phyloP scores from a whole-genome alignment of 2,329 filamentous ascomycete genomes.

The Botryotinia convoluta region DNA sequence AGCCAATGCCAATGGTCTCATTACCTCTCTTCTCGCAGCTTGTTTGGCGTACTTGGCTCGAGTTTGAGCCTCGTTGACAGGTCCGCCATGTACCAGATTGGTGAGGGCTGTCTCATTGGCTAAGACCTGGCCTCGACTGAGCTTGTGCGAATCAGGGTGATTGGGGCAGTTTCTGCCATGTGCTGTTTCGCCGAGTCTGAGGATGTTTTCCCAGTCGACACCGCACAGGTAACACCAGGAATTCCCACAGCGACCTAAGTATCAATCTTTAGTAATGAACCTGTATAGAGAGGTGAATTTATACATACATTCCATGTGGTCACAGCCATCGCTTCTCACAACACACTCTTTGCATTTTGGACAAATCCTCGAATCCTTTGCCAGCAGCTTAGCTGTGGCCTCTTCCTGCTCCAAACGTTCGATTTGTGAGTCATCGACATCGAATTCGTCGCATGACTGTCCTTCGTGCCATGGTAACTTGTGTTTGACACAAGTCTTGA shows the following conservation, averaged over 20 bases:
- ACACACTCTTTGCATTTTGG: conserved; percentile 29
- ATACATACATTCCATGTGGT: conserved; percentile 30
- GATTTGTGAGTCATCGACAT: conserved; percentile 27
- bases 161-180: conserved; percentile 22
- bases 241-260: conserved; percentile 26
- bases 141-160: not conserved
- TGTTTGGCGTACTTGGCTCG: conserved; percentile 21
- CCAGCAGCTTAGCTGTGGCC: conserved; percentile 31
- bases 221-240: conserved; percentile 31
- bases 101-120: conserved; percentile 17
- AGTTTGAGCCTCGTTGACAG: conserved; percentile 23
- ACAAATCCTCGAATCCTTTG: conserved; percentile 27
- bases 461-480: conserved; percentile 32
- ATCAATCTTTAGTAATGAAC: not conserved
- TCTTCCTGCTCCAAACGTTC: conserved; percentile 32
- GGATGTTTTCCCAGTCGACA: conserved; percentile 29
- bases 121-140: not conserved
- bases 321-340: conserved; percentile 27
- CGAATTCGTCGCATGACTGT: conserved; percentile 30
- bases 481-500: conserved; percentile 28
- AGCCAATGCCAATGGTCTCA: conserved; percentile 24
- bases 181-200: conserved; percentile 24
- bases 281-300: not conserved
- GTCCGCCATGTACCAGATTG: conserved; percentile 26
- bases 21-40: conserved; percentile 13